phyloP scores from a whole-genome alignment of 345 rosid species.

The Boechera retrofracta region DNA sequence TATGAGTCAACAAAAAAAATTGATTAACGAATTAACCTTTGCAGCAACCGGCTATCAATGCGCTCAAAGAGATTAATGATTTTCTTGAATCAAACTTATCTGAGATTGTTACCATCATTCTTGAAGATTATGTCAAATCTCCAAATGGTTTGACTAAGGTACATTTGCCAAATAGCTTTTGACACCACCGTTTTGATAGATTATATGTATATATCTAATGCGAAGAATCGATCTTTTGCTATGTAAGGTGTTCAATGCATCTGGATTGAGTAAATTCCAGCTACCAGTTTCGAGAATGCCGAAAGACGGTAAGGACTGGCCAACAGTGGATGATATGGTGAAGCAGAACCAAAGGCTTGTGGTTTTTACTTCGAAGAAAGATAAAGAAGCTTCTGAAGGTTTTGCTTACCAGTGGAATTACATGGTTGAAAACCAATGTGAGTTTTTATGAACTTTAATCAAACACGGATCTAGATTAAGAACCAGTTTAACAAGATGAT shows the following conservation, averaged over 20 bases:
- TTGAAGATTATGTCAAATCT: constrained; percentile 91
- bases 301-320: constrained; percentile 85
- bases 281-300: constrained; percentile 88
- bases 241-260: constrained; percentile 61
- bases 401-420: constrained; percentile 90
- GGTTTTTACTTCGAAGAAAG: constrained; percentile 78
- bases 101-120: constrained; percentile 88
- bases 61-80: constrained; percentile 68
- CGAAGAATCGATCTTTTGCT: background rate
- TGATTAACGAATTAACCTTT: background rate
- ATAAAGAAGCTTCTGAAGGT: constrained; percentile 87
- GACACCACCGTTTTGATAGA: background rate
- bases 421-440: constrained; percentile 88
- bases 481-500: background rate
- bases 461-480: background rate
- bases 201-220: constrained; percentile 1
- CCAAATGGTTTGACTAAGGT: constrained; percentile 71
- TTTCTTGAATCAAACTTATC: constrained; percentile 75
- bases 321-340: constrained; percentile 87
- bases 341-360: constrained; percentile 78
- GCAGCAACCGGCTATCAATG: constrained; percentile 87
- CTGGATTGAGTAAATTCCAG: constrained; percentile 71
- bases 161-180: background rate
- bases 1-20: too few species aligned
- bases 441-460: constrained; percentile 39